Conservation (phyloP, 768 basidiomycete species). For the Naganishia friedmannii region DNA sequence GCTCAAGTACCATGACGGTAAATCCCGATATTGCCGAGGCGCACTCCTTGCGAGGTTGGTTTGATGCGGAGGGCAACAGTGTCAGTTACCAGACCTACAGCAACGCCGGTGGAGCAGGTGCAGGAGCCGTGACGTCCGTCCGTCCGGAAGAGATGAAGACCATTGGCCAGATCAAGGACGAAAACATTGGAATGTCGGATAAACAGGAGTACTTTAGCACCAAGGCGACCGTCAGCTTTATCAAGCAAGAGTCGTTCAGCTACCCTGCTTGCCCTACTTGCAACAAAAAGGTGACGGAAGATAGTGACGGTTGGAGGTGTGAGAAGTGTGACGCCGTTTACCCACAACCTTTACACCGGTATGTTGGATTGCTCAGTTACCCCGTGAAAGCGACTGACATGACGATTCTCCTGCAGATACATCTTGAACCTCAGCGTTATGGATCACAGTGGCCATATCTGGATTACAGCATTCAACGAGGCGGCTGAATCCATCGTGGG, state of each 20-base stretch:
- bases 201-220: slow-evolving; percentile 75
- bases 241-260: slow-evolving; percentile 69
- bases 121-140: slow-evolving; percentile 55
- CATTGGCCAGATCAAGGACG: slow-evolving; percentile 73
- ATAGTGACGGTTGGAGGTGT: slow-evolving; percentile 73
- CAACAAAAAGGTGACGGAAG: slow-evolving; percentile 80
- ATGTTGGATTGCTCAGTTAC: slow-evolving; percentile 40
- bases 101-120: slow-evolving; percentile 53
- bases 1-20: slow-evolving; percentile 73
- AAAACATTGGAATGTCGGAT: slow-evolving; percentile 70
- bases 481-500: slow-evolving; percentile 73
- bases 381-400: background rate
- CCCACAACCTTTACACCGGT: slow-evolving; percentile 76
- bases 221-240: slow-evolving; percentile 79
- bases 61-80: slow-evolving; percentile 65
- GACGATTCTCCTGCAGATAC: slow-evolving; percentile 47
- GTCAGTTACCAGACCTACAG: slow-evolving; percentile 72
- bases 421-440: slow-evolving; percentile 80
- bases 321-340: slow-evolving; percentile 82
- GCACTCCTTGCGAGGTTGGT: slow-evolving; percentile 86
- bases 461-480: slow-evolving; percentile 96
- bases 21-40: slow-evolving; percentile 92
- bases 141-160: slow-evolving; percentile 71
- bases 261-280: slow-evolving; percentile 91
- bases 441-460: slow-evolving; percentile 84